Evolutionary conservation across 371 early-diverging fungal genomes (phyloP).

Genomic region (Umbelopsis sp.): DNA sequence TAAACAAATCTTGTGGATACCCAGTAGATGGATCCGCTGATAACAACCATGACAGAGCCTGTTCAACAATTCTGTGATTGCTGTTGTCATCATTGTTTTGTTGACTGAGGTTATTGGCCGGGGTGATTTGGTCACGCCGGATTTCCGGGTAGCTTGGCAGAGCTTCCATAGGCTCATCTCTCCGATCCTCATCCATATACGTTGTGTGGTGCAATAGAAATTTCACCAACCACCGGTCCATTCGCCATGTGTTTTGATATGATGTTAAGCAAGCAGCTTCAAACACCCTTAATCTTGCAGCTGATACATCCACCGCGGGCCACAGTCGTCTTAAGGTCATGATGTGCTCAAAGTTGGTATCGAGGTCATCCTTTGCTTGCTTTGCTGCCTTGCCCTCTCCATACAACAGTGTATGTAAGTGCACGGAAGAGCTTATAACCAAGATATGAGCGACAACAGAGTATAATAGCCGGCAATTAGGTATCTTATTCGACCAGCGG

Average conservation of each 20-base stretch:
- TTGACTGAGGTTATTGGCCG: background rate
- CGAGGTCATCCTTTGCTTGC: constrained; percentile 16
- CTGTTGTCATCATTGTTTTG: background rate
- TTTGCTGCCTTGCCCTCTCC: constrained; percentile 7
- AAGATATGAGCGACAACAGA: constrained; percentile 17
- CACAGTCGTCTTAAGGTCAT: constrained; percentile 16
- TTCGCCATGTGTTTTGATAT: constrained; percentile 16
- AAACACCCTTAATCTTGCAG: constrained; percentile 13
- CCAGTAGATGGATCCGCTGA: constrained; percentile 17
- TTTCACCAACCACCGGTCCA: constrained; percentile 19
- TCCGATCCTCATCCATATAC: constrained; percentile 18
- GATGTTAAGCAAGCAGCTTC: constrained; percentile 19
- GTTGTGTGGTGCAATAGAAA: constrained; percentile 16
- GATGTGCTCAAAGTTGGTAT: constrained; percentile 19
- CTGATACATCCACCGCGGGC: constrained; percentile 17
- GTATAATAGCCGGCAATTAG: background rate
- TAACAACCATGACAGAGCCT: constrained; percentile 18
- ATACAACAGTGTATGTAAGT: constrained; percentile 15
- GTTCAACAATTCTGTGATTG: constrained; percentile 17
- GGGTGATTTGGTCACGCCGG: background rate
- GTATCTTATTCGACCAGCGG: constrained; percentile 18
- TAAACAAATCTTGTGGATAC: constrained; percentile 16
- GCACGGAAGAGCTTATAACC: constrained; percentile 18
- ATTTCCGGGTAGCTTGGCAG: background rate
- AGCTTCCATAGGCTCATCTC: background rate